phyloP scores from a whole-genome alignment of 2,329 filamentous ascomycete genomes.

The Aspergillus tamarii region DNA sequence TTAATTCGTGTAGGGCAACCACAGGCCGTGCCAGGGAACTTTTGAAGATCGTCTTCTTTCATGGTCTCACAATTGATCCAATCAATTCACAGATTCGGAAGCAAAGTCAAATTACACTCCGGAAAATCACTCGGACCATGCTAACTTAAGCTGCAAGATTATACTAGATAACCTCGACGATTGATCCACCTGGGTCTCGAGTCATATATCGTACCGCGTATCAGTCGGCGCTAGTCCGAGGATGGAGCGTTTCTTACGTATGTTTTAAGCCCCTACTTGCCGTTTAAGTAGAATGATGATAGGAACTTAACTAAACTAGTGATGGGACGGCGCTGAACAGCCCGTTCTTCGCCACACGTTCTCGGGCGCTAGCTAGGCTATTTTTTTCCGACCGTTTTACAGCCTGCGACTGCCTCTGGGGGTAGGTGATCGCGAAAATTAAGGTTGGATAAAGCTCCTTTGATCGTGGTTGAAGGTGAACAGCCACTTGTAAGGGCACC shows the following conservation, averaged over 20 bases:
- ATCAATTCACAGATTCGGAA: background rate
- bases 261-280: slow-evolving; percentile 3
- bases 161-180: slow-evolving; percentile 7
- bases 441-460: slow-evolving; percentile 15
- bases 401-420: background rate
- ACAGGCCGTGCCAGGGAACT: background rate
- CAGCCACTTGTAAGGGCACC: background rate
- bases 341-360: slow-evolving; percentile 12
- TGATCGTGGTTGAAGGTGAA: background rate
- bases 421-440: slow-evolving; percentile 9
- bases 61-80: slow-evolving; percentile 2
- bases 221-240: background rate
- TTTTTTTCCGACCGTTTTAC: slow-evolving; percentile 13
- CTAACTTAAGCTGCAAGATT: slow-evolving; percentile 8
- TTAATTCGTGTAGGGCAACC: slow-evolving; percentile 3
- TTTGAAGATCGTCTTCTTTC: slow-evolving; percentile 7
- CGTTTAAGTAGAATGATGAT: slow-evolving; percentile 1
- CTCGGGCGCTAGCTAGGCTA: slow-evolving; percentile 7
- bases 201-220: slow-evolving; percentile 6
- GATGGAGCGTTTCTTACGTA: slow-evolving; percentile 2
- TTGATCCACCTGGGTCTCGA: slow-evolving; percentile 6
- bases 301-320: slow-evolving; percentile 3
- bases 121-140: slow-evolving; percentile 5
- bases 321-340: slow-evolving; percentile 3
- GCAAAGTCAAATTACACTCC: slow-evolving; percentile 7